A percentile compares a stretch with the other conserved stretches of the same genome.
phyloP scores from a whole-genome alignment of 495 filamentous ascomycete species.

The Penicillium dipodomyicola region DNA sequence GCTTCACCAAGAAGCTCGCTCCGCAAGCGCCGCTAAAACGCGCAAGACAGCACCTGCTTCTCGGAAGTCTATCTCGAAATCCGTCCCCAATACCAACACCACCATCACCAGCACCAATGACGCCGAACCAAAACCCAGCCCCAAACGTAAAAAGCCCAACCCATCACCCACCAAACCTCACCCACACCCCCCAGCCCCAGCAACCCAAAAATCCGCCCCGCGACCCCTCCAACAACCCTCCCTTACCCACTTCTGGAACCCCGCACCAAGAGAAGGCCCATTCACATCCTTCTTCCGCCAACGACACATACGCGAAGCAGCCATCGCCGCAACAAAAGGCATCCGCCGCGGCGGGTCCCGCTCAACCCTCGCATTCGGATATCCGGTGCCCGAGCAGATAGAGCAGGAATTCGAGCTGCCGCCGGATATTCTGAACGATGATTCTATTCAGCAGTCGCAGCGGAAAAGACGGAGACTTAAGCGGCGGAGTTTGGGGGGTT shows the following conservation, averaged over 20 bases:
- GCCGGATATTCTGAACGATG: conserved; percentile 62
- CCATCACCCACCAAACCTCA: neutral
- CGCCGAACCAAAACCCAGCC: conserved; percentile 9
- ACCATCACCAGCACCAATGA: conserved; percentile 14
- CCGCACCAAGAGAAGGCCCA: conserved; percentile 52
- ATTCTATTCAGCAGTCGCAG: conserved; percentile 62
- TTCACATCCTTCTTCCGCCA: conserved; percentile 86
- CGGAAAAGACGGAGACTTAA: conserved; percentile 54
- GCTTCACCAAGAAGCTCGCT: conserved; percentile 66
- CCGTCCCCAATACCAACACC: conserved; percentile 9
- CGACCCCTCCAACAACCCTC: conserved; percentile 9
- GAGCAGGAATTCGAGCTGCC: conserved; percentile 75
- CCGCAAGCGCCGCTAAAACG: conserved; percentile 36
- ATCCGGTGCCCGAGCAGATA: conserved; percentile 68
- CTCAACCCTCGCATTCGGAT: conserved; percentile 65
- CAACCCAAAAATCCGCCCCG: neutral
- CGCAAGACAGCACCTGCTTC: conserved; percentile 23
- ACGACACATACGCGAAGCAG: conserved; percentile 70
- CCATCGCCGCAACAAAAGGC: conserved; percentile 55
- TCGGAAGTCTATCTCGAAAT: conserved; percentile 17
- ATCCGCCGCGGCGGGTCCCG: conserved; percentile 42
- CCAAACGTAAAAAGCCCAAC: conserved; percentile 7
- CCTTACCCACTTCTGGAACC: conserved; percentile 9
- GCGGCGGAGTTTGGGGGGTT: conserved; percentile 33
- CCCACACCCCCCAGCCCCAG: neutral